Evolutionary conservation across 2,329 filamentous ascomycete genomes (phyloP).

Genomic region (Aspergillus jensenii): DNA sequence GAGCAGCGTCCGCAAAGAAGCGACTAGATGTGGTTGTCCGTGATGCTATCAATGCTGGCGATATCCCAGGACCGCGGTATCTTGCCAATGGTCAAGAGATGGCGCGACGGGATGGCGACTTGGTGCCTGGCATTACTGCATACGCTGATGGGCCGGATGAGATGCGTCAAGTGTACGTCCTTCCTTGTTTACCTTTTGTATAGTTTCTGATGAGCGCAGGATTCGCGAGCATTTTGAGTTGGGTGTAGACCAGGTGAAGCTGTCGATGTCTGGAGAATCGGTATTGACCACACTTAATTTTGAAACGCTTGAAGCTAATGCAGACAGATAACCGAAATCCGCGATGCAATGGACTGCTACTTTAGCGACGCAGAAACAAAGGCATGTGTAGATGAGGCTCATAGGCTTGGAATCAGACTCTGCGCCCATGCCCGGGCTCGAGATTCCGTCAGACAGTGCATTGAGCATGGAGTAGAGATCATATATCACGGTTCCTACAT

Average conservation of each 20-base stretch:
- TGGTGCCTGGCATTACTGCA: conserved; percentile 45
- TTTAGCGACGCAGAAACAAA: conserved; percentile 49
- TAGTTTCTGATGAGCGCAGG: no score
- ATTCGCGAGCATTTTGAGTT: conserved; percentile 35
- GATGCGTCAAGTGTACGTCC: conserved; percentile 33
- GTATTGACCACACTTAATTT: not conserved
- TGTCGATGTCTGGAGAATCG: conserved; percentile 34
- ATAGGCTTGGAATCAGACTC: conserved; percentile 31
- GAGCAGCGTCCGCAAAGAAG: conserved; percentile 49
- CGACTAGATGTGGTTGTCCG: conserved; percentile 49
- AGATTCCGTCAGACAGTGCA: conserved; percentile 47
- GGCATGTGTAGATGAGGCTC: conserved; percentile 50
- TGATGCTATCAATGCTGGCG: conserved; percentile 51
- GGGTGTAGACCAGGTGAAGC: conserved; percentile 46
- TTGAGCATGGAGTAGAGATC: conserved; percentile 47
- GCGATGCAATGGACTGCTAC: conserved; percentile 41
- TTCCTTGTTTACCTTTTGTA: no score
- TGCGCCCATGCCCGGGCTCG: conserved; percentile 49
- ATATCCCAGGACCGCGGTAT: conserved; percentile 49
- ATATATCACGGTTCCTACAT: conserved; percentile 51
- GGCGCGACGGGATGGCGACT: conserved; percentile 44
- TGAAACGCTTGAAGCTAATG: not conserved
- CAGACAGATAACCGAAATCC: conserved; percentile 20
- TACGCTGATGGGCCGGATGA: conserved; percentile 39
- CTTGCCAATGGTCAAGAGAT: conserved; percentile 54